phyloP scores from a whole-genome alignment of 495 filamentous ascomycete species.

The Staphylotrichum longicolle region DNA sequence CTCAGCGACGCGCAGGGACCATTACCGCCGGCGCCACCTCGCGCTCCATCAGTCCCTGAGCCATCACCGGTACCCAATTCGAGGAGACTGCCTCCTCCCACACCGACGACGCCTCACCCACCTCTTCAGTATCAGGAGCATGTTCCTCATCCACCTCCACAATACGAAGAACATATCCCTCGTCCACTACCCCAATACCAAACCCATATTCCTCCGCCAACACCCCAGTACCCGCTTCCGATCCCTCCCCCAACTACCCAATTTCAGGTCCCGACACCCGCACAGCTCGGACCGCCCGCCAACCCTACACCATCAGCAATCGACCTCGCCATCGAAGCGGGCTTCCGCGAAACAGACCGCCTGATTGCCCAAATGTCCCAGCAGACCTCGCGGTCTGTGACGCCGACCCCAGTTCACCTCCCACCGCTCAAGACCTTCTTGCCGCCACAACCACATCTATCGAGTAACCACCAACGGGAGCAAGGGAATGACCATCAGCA shows the following conservation, averaged over 20 bases:
- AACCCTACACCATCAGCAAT: background rate
- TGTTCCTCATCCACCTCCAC: background rate
- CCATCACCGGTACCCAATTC: conserved; percentile 8
- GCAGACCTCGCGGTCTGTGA: conserved; percentile 5
- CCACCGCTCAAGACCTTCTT: background rate
- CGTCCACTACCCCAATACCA: background rate
- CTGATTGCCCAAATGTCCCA: conserved; percentile 24
- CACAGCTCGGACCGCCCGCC: background rate
- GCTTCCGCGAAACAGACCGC: conserved; percentile 27
- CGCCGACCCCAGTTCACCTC: background rate
- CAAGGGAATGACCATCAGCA: background rate
- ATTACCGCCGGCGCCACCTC: background rate
- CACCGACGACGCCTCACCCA: background rate
- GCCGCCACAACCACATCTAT: background rate
- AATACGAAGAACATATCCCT: background rate
- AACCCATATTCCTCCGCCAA: background rate
- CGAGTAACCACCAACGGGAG: too few relatives aligned
- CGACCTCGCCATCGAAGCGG: conserved; percentile 16
- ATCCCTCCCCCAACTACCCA: too few relatives aligned
- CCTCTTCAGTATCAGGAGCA: background rate
- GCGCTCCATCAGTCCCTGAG: background rate
- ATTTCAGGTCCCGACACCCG: background rate
- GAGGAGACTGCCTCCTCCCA: background rate
- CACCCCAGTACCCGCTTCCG: background rate
- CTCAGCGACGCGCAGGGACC: conserved; percentile 14